These are phyloP conservation scores for Trichoderma sp. DNA, from an alignment of 2,329 filamentous ascomycete genomes.

Conservation along the genomic window DNA sequence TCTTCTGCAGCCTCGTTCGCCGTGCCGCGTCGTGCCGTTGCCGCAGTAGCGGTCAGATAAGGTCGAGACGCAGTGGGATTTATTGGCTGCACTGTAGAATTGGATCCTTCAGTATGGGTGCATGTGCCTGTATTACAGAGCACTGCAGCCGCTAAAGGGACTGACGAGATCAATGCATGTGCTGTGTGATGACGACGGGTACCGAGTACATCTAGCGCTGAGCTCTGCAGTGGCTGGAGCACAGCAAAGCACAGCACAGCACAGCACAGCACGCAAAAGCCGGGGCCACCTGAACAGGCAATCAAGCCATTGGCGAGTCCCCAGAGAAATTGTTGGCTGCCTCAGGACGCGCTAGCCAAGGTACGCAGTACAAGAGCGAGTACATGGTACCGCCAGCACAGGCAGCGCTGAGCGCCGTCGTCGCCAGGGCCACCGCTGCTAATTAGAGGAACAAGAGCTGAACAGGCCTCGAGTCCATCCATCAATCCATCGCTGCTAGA, in stretches of 20 bases:
- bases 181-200: not conserved
- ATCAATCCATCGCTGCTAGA: not conserved
- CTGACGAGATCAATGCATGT: not conserved
- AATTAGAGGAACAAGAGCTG: not conserved
- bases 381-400: not conserved
- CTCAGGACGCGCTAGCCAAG: constrained; percentile 25
- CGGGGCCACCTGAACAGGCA: constrained; percentile 8
- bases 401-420: not conserved
- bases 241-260: not conserved
- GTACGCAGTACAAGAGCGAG: constrained; percentile 8
- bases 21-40: not conserved
- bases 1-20: not conserved
- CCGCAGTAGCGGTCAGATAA: constrained; percentile 10
- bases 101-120: not conserved
- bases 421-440: not conserved
- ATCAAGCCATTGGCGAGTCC: constrained; percentile 22
- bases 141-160: not conserved
- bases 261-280: not conserved
- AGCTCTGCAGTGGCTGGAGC: not conserved
- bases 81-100: not conserved
- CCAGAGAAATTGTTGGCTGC: constrained; percentile 25
- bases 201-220: not conserved
- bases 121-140: not conserved
- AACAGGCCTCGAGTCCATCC: not conserved
- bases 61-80: not conserved